Evolutionary conservation across 2,329 filamentous ascomycete species (phyloP).

Genomic region (Sarocladium brachiariae): DNA sequence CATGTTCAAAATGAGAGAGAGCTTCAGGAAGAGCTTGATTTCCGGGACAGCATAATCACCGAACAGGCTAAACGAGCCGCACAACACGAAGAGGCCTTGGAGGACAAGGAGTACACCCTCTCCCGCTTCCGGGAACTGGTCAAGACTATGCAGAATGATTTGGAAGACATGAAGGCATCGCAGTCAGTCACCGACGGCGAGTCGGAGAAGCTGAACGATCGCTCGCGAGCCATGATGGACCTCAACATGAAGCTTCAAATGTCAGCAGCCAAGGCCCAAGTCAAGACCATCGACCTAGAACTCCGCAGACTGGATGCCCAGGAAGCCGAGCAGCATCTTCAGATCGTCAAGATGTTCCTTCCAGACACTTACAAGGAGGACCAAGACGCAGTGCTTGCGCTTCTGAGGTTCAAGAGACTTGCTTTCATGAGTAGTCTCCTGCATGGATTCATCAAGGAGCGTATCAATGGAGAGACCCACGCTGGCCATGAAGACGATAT

Average conservation of each 20-base stretch:
- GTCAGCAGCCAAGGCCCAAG: constrained; percentile 83
- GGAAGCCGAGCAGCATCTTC: constrained; percentile 80
- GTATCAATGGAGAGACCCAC: constrained; percentile 60
- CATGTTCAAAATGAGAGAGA: constrained; percentile 91
- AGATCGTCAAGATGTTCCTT: constrained; percentile 82
- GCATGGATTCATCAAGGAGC: constrained; percentile 71
- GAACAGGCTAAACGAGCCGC: constrained; percentile 68
- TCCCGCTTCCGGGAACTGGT: constrained; percentile 86
- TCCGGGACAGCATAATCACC: constrained; percentile 75
- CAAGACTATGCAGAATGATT: constrained; percentile 72
- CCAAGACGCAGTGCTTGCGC: constrained; percentile 77
- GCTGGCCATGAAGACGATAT: constrained; percentile 69
- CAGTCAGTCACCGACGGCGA: constrained; percentile 90
- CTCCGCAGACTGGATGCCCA: constrained; percentile 80
- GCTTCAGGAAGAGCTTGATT: constrained; percentile 87
- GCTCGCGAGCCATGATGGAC: constrained; percentile 92
- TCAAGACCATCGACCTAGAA: constrained; percentile 90
- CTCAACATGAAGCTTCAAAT: constrained; percentile 90
- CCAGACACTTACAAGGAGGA: constrained; percentile 78
- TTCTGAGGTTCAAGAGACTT: constrained; percentile 81
- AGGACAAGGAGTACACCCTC: constrained; percentile 86
- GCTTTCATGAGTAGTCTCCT: constrained; percentile 81
- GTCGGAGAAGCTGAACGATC: constrained; percentile 80
- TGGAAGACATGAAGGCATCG: constrained; percentile 88
- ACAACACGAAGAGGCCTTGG: constrained; percentile 72